Conservation (phyloP, 2,329 filamentous ascomycete genomes). For the Penicillium sp. region DNA sequence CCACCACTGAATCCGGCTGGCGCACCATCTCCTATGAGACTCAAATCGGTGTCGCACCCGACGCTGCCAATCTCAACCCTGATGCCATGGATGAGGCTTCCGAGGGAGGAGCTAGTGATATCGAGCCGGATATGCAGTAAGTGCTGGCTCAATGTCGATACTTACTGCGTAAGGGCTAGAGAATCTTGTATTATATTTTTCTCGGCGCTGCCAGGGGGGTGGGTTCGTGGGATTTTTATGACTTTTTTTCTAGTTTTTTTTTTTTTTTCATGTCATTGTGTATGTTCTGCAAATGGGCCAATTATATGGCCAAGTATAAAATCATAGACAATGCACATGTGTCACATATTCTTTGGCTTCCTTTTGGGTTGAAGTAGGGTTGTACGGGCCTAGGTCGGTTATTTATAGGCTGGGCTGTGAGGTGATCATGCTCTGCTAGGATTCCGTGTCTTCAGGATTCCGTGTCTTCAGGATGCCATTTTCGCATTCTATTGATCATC, state of each 20-base stretch:
- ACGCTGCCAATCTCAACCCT: conserved; percentile 46
- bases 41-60: conserved; percentile 35
- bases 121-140: conserved; percentile 38
- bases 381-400: background rate
- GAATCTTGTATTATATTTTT: conserved; percentile 8
- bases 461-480: background rate
- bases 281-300: background rate
- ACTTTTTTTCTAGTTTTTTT: background rate
- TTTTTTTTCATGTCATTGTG: background rate
- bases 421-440: background rate
- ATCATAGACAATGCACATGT: conserved; percentile 2
- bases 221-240: background rate
- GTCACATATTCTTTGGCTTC: background rate
- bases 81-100: conserved; percentile 49
- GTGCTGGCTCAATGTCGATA: background rate
- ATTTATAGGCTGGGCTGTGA: background rate
- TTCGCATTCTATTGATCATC: background rate
- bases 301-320: background rate
- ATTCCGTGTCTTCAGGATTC: background rate
- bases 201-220: conserved; percentile 6
- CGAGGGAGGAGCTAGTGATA: conserved; percentile 36
- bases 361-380: background rate
- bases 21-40: conserved; percentile 56
- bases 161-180: background rate
- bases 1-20: conserved; percentile 55